A percentile compares a stretch with the other conserved stretches of the same genome.
Conservation (phyloP, 768 basidiomycete species). For the Lentinula aciculospora region DNA sequence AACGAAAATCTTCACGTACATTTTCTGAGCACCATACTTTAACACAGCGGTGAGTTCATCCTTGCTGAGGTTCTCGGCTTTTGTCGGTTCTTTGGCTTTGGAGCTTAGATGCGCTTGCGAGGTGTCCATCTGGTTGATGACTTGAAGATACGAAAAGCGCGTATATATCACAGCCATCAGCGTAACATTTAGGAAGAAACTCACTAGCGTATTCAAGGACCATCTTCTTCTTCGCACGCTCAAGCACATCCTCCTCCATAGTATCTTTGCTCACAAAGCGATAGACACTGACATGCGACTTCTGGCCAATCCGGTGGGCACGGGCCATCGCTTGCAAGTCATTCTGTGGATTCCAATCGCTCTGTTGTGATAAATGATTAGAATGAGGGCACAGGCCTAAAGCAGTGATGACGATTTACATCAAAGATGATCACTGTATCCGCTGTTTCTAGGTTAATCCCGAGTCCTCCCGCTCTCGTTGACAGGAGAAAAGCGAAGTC, state of each 20-base stretch:
- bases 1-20: conserved; percentile 43
- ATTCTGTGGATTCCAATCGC: conserved; percentile 98
- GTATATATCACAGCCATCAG: conserved; percentile 7
- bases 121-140: conserved; percentile 99
- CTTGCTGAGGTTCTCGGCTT: conserved; percentile 84
- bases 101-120: conserved; percentile 93
- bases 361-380: conserved; percentile 44
- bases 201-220: conserved; percentile 97
- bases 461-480: conserved; percentile 94
- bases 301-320: conserved; percentile 98
- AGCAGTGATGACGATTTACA: conserved; percentile 41
- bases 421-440: conserved; percentile 99
- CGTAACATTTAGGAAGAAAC: conserved; percentile 28
- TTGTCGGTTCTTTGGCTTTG: conserved; percentile 68
- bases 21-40: conserved; percentile 98
- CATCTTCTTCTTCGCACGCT: conserved; percentile 99
- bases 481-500: conserved; percentile 97
- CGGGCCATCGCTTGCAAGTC: conserved; percentile 99
- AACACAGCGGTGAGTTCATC: conserved; percentile 96
- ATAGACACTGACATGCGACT: conserved; percentile 97
- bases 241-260: conserved; percentile 98
- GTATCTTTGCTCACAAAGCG: conserved; percentile 99
- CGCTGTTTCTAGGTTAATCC: conserved; percentile 98
- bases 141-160: conserved; percentile 32
- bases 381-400: conserved; percentile 5